Evolutionary conservation across 768 basidiomycete genomes (phyloP).

Genomic region (Psilocybe cyanescens): DNA sequence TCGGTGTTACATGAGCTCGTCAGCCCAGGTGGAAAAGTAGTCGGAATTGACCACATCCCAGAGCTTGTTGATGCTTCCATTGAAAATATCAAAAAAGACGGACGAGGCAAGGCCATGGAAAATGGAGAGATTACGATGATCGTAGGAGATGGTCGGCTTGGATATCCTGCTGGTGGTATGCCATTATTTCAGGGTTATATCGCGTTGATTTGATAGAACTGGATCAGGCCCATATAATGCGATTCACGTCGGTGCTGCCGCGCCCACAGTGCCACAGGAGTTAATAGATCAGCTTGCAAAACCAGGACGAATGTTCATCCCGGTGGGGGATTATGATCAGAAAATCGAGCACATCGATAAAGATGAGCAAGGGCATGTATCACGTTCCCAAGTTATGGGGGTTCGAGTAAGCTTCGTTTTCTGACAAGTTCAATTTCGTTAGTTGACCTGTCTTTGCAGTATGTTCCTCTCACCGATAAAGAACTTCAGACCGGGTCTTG

Average conservation of each 20-base stretch:
- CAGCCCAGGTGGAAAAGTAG: constrained; percentile 57
- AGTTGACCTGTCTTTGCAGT: constrained; percentile 39
- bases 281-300: constrained; percentile 79
- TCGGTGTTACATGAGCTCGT: constrained; percentile 84
- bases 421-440: not conserved
- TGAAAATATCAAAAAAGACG: constrained; percentile 69
- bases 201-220: not conserved
- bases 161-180: constrained; percentile 41
- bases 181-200: not conserved
- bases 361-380: constrained; percentile 67
- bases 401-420: constrained; percentile 62
- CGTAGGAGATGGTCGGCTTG: constrained; percentile 81
- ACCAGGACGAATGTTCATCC: constrained; percentile 91
- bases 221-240: constrained; percentile 69
- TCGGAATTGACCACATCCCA: constrained; percentile 92
- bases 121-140: constrained; percentile 63
- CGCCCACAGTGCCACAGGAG: constrained; percentile 68
- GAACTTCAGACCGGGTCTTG: constrained; percentile 37
- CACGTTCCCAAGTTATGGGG: constrained; percentile 69
- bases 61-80: constrained; percentile 75
- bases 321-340: constrained; percentile 69
- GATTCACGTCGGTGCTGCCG: constrained; percentile 95
- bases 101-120: constrained; percentile 57
- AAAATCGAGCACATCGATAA: constrained; percentile 83
- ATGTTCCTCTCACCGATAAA: constrained; percentile 72